Evolutionary conservation across 1,284 basidiomycete species (phyloP), one percentile per base, ranked within the genome.

Genomic region (Ceratorhiza oryzae-sativae): DNA sequence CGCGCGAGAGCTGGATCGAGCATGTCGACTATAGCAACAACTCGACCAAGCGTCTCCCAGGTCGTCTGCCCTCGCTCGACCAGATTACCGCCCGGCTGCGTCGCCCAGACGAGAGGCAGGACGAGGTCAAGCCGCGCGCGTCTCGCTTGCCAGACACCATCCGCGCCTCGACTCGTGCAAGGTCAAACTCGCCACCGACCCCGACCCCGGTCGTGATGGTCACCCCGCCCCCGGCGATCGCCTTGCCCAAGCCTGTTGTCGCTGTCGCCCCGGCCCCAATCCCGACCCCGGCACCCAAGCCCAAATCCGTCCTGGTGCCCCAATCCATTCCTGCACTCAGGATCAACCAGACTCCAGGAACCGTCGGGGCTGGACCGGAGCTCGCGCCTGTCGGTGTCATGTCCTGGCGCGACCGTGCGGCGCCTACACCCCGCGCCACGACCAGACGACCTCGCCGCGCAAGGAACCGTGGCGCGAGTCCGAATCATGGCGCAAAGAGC

Each of bases 51-150:
- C 53, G 49, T 36, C 34, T 36, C 23, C 36, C 48, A 18, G 73
- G 77, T 76, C 76, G 79, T 45, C 75, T 88, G 41, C 90, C 90
- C 13, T 91, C 90, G 18, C 85, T 93, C 72, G 90, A 90, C 76
- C 86, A 92, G 78, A 92, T 92, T 75, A 86, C 87, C 45, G 87
- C 89, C 59, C 88, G 84, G 73, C 77, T 91, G 75, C 83, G 81
- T 3, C 51, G 53, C 1, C 70, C 61, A 5, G 71, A 34, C 18
- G 63, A 59, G 20, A 55, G 49, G 39, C 58, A 49, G 56, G 48
- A 62, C 23, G 39, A 67, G 49, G 45, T 63, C 71, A 53, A 72
- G 49, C 41, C 72, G 58, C 41, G 68, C 56, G 34, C 32, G 18
- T 49, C 65, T 27, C 25, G 71, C 42, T n/a, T 72, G 45, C 71